Percentiles rank a stretch among this genome's conserved stretches.
These are phyloP conservation scores for Eragrostis curvula DNA, from an alignment of 176 grass and related monocot species.

Conservation along the genomic window DNA sequence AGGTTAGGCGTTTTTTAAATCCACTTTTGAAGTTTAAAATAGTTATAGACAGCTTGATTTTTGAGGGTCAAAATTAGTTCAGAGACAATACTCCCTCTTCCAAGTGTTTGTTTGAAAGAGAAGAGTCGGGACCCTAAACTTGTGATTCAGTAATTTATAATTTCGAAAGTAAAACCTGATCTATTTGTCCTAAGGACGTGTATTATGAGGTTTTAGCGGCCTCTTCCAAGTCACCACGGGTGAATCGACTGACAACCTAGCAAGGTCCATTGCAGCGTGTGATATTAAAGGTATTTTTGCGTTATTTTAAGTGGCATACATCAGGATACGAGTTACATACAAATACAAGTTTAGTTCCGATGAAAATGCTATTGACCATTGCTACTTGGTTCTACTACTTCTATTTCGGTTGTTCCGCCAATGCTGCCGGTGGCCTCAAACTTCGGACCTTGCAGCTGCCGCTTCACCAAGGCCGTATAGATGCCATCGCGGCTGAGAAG, in stretches of 20 bases:
- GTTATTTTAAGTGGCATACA: slow-evolving; percentile 41
- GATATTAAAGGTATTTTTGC: slow-evolving; percentile 11
- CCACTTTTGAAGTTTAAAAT: too few species aligned
- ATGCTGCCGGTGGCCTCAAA: slow-evolving; percentile 51
- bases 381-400: slow-evolving; percentile 26
- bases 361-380: slow-evolving; percentile 21
- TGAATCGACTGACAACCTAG: not conserved
- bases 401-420: slow-evolving; percentile 8
- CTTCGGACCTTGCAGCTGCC: slow-evolving; percentile 84
- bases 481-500: slow-evolving; percentile 79
- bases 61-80: too few species aligned
- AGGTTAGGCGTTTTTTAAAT: too few species aligned
- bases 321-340: slow-evolving; percentile 30
- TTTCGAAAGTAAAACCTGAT: too few species aligned
- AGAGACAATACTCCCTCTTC: too few species aligned
- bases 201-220: too few species aligned
- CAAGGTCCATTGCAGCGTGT: not conserved
- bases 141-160: too few species aligned
- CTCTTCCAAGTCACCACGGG: not conserved
- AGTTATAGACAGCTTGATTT: too few species aligned
- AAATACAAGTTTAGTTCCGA: not conserved
- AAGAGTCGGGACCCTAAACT: too few species aligned
- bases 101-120: too few species aligned
- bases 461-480: slow-evolving; percentile 95
- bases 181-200: too few species aligned